A percentile compares a stretch with the other conserved stretches of the same genome.
Evolutionary conservation across 305 asterid genomes (phyloP).

Genomic region (Rubia tinctorum): DNA sequence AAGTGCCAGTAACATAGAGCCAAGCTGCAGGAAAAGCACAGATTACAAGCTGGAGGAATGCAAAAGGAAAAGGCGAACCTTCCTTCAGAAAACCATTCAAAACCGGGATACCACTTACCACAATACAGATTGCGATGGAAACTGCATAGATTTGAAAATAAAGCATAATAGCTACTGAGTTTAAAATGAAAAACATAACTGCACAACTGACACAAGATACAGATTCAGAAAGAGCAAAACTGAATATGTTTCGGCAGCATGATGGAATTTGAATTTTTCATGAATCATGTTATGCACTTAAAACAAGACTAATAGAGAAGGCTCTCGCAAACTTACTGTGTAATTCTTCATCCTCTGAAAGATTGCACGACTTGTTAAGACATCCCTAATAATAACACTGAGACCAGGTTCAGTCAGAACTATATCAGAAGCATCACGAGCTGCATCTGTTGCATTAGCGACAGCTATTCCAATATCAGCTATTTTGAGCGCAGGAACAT

Average conservation of each 20-base stretch:
- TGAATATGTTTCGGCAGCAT: not conserved
- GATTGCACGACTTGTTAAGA: constrained; percentile 77
- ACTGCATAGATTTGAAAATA: constrained; percentile 9
- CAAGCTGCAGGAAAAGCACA: constrained; percentile 49
- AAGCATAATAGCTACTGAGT: not conserved
- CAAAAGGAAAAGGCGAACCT: not conserved
- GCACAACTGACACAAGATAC: not conserved
- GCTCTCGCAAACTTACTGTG: constrained; percentile 30
- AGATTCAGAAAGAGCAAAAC: not conserved
- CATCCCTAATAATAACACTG: constrained; percentile 86
- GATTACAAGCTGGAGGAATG: not conserved
- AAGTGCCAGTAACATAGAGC: constrained; percentile 83
- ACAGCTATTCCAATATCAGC: constrained; percentile 83
- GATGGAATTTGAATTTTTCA: not conserved
- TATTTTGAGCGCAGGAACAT: constrained; percentile 80
- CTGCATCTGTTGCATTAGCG: constrained; percentile 84
- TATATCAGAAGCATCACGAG: constrained; percentile 76
- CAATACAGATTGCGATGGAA: constrained; percentile 9
- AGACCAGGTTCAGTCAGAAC: constrained; percentile 88
- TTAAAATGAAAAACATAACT: not conserved
- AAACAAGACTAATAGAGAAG: not conserved
- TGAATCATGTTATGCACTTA: not conserved
- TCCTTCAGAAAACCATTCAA: not conserved
- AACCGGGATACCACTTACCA: not conserved
- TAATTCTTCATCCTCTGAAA: constrained; percentile 81